phyloP scores from a whole-genome alignment of 305 asterid species.

The Andrographis paniculata region DNA sequence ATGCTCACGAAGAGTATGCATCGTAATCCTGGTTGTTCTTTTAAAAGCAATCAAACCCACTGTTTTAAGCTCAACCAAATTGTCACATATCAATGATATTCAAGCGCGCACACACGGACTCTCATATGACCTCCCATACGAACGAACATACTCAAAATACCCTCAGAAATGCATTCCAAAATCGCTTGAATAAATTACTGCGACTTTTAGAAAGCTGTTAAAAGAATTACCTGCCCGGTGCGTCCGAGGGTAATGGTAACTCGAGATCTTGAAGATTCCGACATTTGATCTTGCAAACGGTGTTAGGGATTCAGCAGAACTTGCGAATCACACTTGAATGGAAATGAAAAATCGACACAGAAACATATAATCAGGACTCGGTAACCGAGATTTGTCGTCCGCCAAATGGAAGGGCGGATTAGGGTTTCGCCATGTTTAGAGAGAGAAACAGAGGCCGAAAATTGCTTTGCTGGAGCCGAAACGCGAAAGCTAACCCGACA shows the following conservation, averaged over 20 bases:
- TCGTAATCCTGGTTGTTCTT: too few species aligned
- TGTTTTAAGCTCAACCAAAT: too few species aligned
- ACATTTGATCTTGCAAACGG: constrained; percentile 32
- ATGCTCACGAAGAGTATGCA: too few species aligned
- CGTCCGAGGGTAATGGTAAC: constrained; percentile 81
- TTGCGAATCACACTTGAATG: constrained; percentile 1
- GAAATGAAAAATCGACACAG: neutral
- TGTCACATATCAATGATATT: too few species aligned
- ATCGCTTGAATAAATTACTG: constrained; percentile 9
- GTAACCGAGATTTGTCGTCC: constrained; percentile 12
- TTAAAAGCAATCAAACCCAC: too few species aligned
- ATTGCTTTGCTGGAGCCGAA: too few species aligned
- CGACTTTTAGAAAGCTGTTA: too few species aligned
- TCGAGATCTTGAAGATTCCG: constrained; percentile 64
- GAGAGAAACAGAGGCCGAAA: neutral
- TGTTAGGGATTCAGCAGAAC: constrained; percentile 12
- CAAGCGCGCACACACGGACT: too few species aligned
- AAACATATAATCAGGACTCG: constrained; percentile 6
- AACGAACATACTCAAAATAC: too few species aligned
- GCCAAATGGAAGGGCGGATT: neutral
- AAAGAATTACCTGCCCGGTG: constrained; percentile 52
- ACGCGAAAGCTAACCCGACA: too few species aligned
- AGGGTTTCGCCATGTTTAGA: constrained; percentile 19
- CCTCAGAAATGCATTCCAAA: neutral
- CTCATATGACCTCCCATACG: too few species aligned